A percentile compares a stretch with the other conserved stretches of the same genome.
Conservation (phyloP, 2,329 filamentous ascomycete species). For the Cryphonectria parasitica region DNA sequence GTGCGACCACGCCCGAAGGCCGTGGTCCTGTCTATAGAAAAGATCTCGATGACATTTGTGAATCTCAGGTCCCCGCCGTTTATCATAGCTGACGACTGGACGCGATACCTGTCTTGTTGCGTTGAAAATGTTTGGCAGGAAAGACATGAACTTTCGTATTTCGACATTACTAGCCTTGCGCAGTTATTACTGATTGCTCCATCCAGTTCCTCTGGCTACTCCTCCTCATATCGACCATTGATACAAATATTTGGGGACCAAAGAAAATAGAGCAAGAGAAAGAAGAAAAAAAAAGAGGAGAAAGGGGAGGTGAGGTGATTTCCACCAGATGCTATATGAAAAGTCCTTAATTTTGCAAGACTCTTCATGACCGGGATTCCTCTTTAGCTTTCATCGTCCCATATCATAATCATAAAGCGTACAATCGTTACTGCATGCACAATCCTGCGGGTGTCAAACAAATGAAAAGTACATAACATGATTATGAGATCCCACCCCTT, state of each 20-base stretch:
- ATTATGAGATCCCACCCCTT: background rate
- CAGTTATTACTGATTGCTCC: background rate
- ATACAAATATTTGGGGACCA: background rate
- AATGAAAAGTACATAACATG: background rate
- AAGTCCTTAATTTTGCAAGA: background rate
- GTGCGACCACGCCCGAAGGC: background rate
- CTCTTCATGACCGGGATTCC: background rate
- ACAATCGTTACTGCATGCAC: background rate
- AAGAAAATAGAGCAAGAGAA: background rate
- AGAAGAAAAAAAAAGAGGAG: background rate
- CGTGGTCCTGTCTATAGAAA: no score
- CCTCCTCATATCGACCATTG: background rate
- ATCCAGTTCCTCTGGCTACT: background rate
- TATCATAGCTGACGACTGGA: background rate
- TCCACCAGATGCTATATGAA: background rate
- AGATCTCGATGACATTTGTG: background rate
- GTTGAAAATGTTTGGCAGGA: background rate
- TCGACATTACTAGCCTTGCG: background rate
- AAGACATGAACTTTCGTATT: background rate
- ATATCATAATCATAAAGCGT: background rate
- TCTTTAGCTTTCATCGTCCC: background rate
- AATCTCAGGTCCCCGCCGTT: background rate
- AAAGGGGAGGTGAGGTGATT: background rate
- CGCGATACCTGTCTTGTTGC: background rate
- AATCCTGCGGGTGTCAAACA: slow-evolving; percentile 1